These are phyloP conservation scores for Aureobasidium sp. DNA, from an alignment of 2,329 filamentous ascomycete genomes.

Conservation along the genomic window DNA sequence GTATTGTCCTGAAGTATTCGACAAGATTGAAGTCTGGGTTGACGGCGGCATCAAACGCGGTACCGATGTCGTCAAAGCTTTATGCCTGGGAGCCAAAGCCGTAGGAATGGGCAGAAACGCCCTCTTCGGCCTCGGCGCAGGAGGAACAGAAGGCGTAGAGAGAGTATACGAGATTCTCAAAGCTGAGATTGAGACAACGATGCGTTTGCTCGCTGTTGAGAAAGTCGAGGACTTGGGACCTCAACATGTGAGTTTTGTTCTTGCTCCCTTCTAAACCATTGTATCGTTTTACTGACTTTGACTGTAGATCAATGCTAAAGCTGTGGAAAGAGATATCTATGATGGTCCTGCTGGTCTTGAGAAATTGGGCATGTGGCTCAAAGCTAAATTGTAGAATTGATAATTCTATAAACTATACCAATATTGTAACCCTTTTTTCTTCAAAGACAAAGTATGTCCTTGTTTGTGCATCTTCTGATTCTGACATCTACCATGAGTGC, in stretches of 20 bases:
- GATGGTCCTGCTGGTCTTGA: constrained; percentile 66
- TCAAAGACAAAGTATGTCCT: too few relatives aligned
- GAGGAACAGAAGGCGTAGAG: constrained; percentile 55
- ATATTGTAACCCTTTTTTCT: too few relatives aligned
- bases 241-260: constrained; percentile 43
- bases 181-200: constrained; percentile 58
- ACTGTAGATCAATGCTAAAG: constrained; percentile 56
- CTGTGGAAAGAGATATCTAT: constrained; percentile 78
- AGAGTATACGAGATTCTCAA: constrained; percentile 58
- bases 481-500: too few relatives aligned
- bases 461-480: too few relatives aligned
- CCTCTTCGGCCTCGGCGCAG: constrained; percentile 64
- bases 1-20: constrained; percentile 61
- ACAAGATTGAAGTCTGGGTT: constrained; percentile 71
- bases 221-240: constrained; percentile 65
- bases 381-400: constrained; percentile 29
- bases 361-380: constrained; percentile 33
- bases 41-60: constrained; percentile 81
- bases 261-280: too few relatives aligned
- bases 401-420: too few relatives aligned
- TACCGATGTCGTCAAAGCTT: constrained; percentile 81
- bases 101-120: constrained; percentile 71
- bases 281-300: too few relatives aligned
- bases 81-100: constrained; percentile 77
- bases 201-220: constrained; percentile 66